Base-by-base conservation (phyloP, 139 green algal species). In the Ostreobium quekettii region DNA sequence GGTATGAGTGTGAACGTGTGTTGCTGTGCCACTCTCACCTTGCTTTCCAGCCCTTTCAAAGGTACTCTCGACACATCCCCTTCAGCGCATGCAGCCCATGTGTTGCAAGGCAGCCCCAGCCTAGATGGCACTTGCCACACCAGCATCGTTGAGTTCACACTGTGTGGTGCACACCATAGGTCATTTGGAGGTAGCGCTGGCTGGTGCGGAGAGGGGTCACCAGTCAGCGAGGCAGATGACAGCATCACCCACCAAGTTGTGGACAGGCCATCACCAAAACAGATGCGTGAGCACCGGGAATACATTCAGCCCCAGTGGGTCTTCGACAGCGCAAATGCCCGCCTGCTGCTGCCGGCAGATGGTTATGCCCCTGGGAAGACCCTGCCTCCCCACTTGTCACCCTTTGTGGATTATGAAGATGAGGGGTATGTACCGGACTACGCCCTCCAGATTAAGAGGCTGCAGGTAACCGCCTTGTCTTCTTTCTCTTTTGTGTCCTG, bases 301-400 rank as follows among this genome's bases (percentile, higher is more conserved):
- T 99, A 97, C 67, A 84, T 99, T 33, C 90, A 97, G 79, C 95
- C 95, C 33, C 95, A 99, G 88, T 99, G 95, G 95, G 83, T 97
- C 37, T 90, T 96, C 59, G 95, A 99, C 87, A 83, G 70, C 47
- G 82, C 30, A 39, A 78, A n/a, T 78, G 86, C 78, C 68, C 70
- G 85, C 0, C 71, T 95, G 70, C 78, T 97, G 46, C 74, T 91
- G 66, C 71, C 85, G 1, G 64, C 80, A 1, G 68, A 80, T 11
- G 74, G 83, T 35, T 99, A 99, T 71, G 78, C 70, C 24, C 89
- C 90, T 0, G 93, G 92, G 11, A 64, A 56, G n/a, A 63, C 71
- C 8, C 87, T 82, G 2, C 95, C 95, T 3, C 93, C 95, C 1
- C 95, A 99, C 81, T 83, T 99, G 46, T 97, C 90, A 4, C 95